These are phyloP conservation scores for Medicago ruthenica DNA, from an alignment of 306 rosid species.

Conservation along the genomic window DNA sequence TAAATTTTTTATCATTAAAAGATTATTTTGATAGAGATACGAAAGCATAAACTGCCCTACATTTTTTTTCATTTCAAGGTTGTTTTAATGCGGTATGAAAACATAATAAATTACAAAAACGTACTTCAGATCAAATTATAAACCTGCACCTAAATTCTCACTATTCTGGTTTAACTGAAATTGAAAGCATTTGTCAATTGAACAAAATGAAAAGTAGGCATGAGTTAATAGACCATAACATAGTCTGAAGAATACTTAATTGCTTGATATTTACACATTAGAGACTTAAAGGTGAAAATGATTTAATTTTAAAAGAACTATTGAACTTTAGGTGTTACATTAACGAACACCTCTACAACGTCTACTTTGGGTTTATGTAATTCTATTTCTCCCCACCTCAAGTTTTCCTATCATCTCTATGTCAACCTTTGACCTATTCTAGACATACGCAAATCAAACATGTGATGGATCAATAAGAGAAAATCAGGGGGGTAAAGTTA, in stretches of 20 bases:
- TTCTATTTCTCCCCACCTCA: conserved; percentile 46
- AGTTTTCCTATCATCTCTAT: conserved; percentile 59
- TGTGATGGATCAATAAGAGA: conserved; percentile 44
- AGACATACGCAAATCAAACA: conserved; percentile 38
- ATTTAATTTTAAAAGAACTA: conserved; percentile 33
- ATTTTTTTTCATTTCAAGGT: background rate
- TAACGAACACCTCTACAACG: conserved; percentile 52
- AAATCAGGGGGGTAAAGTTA: conserved; percentile 40
- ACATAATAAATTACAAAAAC: conserved; percentile 22
- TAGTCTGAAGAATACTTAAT: conserved; percentile 31
- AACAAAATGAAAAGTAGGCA: conserved; percentile 22
- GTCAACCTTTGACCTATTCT: conserved; percentile 70
- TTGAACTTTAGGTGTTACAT: conserved; percentile 57
- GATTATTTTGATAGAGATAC: too few species aligned
- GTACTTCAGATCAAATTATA: background rate
- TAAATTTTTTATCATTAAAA: background rate
- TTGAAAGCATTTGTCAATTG: conserved; percentile 26
- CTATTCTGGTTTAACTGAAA: conserved; percentile 4
- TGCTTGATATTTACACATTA: conserved; percentile 56
- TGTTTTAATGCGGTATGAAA: background rate
- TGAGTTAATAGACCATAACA: conserved; percentile 14
- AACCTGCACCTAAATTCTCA: conserved; percentile 32
- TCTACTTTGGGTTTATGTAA: conserved; percentile 45
- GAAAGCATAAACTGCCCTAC: background rate
- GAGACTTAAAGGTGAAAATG: conserved; percentile 41